Base-by-base conservation (phyloP, 2,329 filamentous ascomycete genomes). In the Cyphellophora attinorum region DNA sequence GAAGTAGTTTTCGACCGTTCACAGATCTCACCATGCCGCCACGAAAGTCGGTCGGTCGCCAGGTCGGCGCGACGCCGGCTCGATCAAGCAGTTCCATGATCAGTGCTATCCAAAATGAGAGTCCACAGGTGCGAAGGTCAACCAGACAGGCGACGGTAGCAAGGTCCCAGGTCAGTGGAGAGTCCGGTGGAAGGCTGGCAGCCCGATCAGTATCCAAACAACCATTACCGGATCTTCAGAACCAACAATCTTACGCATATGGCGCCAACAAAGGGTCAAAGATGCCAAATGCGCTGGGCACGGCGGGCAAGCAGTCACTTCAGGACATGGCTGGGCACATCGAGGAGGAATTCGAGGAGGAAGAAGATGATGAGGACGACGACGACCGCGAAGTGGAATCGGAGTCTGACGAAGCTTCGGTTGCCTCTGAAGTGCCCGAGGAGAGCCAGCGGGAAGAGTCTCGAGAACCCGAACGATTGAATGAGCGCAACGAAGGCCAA, bases 231-330 rank as follows among this genome's bases (percentile, higher is more conserved):
- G 50, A 54, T 32, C 46, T 62, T 31, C 56, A 58, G 27, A 55
- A 54, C 15, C 55, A 57, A 34, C 54, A 56, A 29, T 61, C 60
- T 1, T 62, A 56, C 37, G 56, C 56, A 11, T 62, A 63, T 50
- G 60, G 60, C 17, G 55, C 58, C 5, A 52, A 51, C 13, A 51
- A 8, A 25, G 21, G 21, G 21, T n/a, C 21, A 8, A 25, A 8
- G 8, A 8, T 25, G 21, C 21, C 21, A 8, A n/a, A 25, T 25
- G n/a, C 21, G n/a, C 21, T 25, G 21, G 21, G 8, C n/a, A 25
- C 21, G 8, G 21, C 8, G 21, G n/a, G n/a, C 21, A 25, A 25
- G 21, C n/a, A 25, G 8, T 25, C 14, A 33, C 37, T 36, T 11
- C 31, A 27, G 3, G 49, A 57, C 28, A 53, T 62, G 37, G 58